Percentiles rank a stretch among this genome's conserved stretches.
Evolutionary conservation across 2,329 filamentous ascomycete species (phyloP).

Genomic region (Fusarium sp.): DNA sequence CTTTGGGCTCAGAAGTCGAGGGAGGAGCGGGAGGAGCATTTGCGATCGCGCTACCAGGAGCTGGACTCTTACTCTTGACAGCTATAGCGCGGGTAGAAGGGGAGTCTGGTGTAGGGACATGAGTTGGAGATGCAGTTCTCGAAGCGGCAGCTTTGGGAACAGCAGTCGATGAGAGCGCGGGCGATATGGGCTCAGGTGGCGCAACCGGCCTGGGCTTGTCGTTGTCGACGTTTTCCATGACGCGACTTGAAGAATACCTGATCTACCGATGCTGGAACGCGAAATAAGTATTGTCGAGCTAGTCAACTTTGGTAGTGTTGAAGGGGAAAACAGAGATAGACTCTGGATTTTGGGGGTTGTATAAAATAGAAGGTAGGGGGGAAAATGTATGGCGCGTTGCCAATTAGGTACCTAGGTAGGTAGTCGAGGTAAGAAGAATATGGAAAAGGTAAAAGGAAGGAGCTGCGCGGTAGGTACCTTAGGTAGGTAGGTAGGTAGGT

Average conservation of each 20-base stretch:
- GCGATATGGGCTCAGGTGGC: slow-evolving; percentile 45
- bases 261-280: slow-evolving; percentile 13
- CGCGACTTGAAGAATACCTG: slow-evolving; percentile 26
- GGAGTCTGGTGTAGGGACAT: slow-evolving; percentile 40
- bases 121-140: slow-evolving; percentile 36
- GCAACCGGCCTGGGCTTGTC: slow-evolving; percentile 45
- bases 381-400: slow-evolving; percentile 20
- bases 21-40: slow-evolving; percentile 16
- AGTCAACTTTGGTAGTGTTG: background rate
- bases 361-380: background rate
- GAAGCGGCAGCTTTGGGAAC: slow-evolving; percentile 34
- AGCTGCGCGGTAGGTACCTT: slow-evolving; percentile 9
- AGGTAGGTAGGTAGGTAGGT: background rate
- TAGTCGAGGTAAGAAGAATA: background rate
- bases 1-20: slow-evolving; percentile 12
- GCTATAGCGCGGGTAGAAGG: slow-evolving; percentile 32
- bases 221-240: slow-evolving; percentile 42
- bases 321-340: background rate
- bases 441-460: slow-evolving; percentile 11
- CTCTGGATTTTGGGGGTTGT: background rate
- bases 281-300: slow-evolving; percentile 13
- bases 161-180: slow-evolving; percentile 40
- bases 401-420: background rate
- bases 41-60: slow-evolving; percentile 16
- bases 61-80: slow-evolving; percentile 33